Conservation (phyloP, 2,329 filamentous ascomycete species). For the Cordyceps cicadae region DNA sequence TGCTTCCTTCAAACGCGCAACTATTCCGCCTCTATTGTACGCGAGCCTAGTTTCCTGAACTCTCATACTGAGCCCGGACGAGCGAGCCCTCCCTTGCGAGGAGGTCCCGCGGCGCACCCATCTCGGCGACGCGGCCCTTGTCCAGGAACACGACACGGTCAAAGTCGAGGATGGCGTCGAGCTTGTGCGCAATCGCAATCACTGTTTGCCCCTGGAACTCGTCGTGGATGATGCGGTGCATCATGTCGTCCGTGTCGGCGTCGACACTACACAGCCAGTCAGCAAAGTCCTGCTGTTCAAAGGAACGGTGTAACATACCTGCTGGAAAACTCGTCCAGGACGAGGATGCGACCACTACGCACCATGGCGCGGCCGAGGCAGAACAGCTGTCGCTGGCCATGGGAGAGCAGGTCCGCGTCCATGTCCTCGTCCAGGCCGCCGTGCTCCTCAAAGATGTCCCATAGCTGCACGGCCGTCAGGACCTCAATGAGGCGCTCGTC, state of each 20-base stretch:
- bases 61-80: conserved; percentile 6
- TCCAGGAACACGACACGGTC: conserved; percentile 59
- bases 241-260: conserved; percentile 24
- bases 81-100: background rate
- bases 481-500: conserved; percentile 35
- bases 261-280: conserved; percentile 22
- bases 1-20: background rate
- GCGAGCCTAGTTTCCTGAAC: background rate
- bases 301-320: conserved; percentile 11
- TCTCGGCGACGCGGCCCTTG: conserved; percentile 12
- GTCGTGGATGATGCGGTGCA: conserved; percentile 24
- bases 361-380: conserved; percentile 30
- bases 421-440: conserved; percentile 31
- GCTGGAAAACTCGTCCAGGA: conserved; percentile 32
- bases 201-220: conserved; percentile 42
- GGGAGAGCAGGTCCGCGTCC: conserved; percentile 24
- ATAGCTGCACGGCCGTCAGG: conserved; percentile 37
- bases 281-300: background rate
- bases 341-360: conserved; percentile 24
- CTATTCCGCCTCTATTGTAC: background rate
- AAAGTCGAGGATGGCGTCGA: conserved; percentile 41
- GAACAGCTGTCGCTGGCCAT: conserved; percentile 39
- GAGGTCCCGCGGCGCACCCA: conserved; percentile 3
- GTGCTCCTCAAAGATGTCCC: conserved; percentile 28
- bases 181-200: conserved; percentile 32